These are phyloP conservation scores for Adenanthera pavonina DNA, from an alignment of 306 rosid species.

Conservation along the genomic window DNA sequence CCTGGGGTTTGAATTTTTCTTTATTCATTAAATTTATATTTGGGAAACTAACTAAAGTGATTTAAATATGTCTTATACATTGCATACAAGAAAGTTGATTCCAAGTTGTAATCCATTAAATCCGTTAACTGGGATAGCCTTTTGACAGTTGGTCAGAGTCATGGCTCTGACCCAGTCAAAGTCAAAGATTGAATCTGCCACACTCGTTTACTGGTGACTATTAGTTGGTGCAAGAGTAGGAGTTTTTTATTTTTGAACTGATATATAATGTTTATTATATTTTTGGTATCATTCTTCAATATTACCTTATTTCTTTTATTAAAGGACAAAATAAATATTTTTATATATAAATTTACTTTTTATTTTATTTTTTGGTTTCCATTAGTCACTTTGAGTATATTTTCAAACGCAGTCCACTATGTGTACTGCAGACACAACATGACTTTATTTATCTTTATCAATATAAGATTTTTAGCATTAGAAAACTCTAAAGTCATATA, in stretches of 20 bases:
- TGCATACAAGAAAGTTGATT: not conserved
- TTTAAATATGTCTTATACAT: not conserved
- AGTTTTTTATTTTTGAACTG: too few species aligned
- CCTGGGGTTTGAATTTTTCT: not conserved
- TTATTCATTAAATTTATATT: not conserved
- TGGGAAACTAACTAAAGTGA: too few species aligned
- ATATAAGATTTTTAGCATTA: too few species aligned
- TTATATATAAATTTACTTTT: not conserved
- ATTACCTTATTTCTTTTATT: not conserved
- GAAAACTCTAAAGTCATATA: not conserved
- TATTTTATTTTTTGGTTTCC: not conserved
- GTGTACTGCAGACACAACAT: too few species aligned
- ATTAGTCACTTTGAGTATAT: not conserved
- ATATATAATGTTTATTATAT: not conserved
- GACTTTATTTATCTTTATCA: too few species aligned
- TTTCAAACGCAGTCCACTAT: too few species aligned
- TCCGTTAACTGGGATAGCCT: not conserved
- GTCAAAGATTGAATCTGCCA: not conserved
- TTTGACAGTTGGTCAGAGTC: slow-evolving; percentile 4
- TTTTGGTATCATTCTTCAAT: not conserved
- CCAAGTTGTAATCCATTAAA: not conserved
- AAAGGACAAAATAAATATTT: not conserved
- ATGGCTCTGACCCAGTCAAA: slow-evolving; percentile 7
- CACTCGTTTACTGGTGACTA: not conserved
- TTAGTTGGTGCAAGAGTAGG: too few species aligned